Conservation (phyloP, 495 filamentous ascomycete species). For the Talaromyces liani region DNA sequence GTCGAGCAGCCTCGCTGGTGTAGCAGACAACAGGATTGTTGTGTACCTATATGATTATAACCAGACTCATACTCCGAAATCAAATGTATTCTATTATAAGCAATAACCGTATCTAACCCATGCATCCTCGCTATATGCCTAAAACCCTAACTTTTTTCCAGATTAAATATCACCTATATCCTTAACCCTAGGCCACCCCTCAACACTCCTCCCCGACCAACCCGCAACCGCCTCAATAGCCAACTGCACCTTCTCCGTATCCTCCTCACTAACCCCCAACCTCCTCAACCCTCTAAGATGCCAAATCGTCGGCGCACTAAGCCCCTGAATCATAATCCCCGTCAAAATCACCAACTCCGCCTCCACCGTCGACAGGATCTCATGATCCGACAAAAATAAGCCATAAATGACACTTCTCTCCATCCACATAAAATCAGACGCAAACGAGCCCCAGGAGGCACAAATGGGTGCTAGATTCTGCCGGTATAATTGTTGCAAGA, state of each 20-base stretch:
- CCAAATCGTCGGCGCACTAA: conserved; percentile 46
- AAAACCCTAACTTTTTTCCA: background rate
- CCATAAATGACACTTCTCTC: conserved; percentile 42
- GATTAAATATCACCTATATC: conserved; percentile 9
- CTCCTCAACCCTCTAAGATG: conserved; percentile 48
- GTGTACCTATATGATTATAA: background rate
- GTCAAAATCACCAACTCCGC: conserved; percentile 49
- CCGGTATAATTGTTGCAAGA: conserved; percentile 13
- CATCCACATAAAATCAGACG: conserved; percentile 12
- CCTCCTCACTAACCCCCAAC: conserved; percentile 41
- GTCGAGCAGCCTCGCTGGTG: background rate
- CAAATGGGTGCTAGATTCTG: conserved; percentile 16
- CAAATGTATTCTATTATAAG: background rate
- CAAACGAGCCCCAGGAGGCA: conserved; percentile 11
- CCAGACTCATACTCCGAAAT: background rate
- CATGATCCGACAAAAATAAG: conserved; percentile 47
- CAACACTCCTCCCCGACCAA: conserved; percentile 10
- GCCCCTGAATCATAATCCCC: conserved; percentile 53
- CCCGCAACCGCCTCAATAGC: conserved; percentile 11
- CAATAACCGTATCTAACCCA: background rate
- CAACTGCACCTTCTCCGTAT: conserved; percentile 29
- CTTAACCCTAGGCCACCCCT: conserved; percentile 12
- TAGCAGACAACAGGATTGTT: background rate
- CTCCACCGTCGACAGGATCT: conserved; percentile 43
- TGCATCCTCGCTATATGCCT: background rate